Evolutionary conservation across 805 yeast genomes (phyloP).

Genomic region (Starmerella sp.): DNA sequence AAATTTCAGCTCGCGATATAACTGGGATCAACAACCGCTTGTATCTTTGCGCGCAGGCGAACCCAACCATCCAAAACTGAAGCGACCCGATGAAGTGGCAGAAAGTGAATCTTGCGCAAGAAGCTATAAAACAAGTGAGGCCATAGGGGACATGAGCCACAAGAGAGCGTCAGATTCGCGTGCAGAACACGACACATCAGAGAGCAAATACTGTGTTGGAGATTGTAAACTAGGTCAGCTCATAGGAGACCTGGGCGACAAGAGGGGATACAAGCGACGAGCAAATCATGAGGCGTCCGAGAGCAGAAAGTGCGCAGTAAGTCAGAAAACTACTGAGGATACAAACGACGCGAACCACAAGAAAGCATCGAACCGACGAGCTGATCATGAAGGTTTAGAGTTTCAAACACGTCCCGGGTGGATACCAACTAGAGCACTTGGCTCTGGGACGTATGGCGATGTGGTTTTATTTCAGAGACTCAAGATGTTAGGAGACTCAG

Average conservation of each 20-base stretch:
- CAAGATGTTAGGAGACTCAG: background rate
- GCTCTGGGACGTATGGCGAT: constrained; percentile 24
- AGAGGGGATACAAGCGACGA: too few species aligned
- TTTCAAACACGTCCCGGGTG: constrained; percentile 13
- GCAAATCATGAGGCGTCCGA: background rate
- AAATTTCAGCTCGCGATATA: background rate
- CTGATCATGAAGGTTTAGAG: background rate
- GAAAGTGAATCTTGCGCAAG: background rate
- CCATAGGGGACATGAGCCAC: background rate
- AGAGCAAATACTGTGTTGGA: too few species aligned
- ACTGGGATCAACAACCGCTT: background rate
- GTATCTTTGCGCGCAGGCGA: background rate
- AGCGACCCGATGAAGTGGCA: background rate
- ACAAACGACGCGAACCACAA: background rate
- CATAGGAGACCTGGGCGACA: too few species aligned
- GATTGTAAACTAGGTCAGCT: too few species aligned
- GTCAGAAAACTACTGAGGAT: too few species aligned
- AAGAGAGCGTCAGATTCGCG: background rate
- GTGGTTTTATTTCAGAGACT: constrained; percentile 19
- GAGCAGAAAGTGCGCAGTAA: background rate
- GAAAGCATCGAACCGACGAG: background rate
- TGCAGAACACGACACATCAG: background rate
- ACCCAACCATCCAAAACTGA: background rate
- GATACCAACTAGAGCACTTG: constrained; percentile 18
- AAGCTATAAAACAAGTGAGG: background rate